These are phyloP conservation scores for Amaranthus hypochondriacus DNA, from an alignment of 148 eudicot genomes.

Conservation along the genomic window DNA sequence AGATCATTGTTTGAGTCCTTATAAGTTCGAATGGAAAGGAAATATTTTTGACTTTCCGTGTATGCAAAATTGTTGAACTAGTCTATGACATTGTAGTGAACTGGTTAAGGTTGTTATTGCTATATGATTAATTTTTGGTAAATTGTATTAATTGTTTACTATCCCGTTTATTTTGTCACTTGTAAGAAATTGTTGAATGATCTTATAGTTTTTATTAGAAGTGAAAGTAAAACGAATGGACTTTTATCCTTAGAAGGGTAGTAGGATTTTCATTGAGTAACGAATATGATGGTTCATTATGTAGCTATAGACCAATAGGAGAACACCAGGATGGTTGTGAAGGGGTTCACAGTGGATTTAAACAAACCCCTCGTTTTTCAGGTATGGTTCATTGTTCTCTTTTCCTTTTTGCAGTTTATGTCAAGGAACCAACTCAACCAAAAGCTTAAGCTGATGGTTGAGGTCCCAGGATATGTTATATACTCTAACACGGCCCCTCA, in stretches of 20 bases:
- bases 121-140: neutral
- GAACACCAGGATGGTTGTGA: constrained; percentile 59
- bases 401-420: neutral
- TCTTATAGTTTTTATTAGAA: neutral
- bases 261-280: neutral
- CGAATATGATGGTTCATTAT: neutral
- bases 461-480: too few relatives aligned
- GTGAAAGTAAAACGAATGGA: neutral
- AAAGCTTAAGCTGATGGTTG: too few relatives aligned
- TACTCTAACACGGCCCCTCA: too few relatives aligned
- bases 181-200: neutral
- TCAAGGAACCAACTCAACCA: too few relatives aligned
- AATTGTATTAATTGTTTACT: neutral
- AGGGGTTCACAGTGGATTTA: constrained; percentile 76
- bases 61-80: neutral
- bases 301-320: constrained; percentile 11
- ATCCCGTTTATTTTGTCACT: neutral
- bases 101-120: neutral
- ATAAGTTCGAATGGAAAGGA: neutral
- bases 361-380: constrained; percentile 91
- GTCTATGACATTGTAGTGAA: neutral
- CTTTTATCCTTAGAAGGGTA: neutral
- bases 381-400: constrained; percentile 33
- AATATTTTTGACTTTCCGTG: neutral
- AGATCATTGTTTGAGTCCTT: too few relatives aligned